A percentile compares a stretch with the other conserved stretches of the same genome.
Evolutionary conservation across 208 protist species (phyloP).

Genomic region (Angomonas ambiguus): DNA sequence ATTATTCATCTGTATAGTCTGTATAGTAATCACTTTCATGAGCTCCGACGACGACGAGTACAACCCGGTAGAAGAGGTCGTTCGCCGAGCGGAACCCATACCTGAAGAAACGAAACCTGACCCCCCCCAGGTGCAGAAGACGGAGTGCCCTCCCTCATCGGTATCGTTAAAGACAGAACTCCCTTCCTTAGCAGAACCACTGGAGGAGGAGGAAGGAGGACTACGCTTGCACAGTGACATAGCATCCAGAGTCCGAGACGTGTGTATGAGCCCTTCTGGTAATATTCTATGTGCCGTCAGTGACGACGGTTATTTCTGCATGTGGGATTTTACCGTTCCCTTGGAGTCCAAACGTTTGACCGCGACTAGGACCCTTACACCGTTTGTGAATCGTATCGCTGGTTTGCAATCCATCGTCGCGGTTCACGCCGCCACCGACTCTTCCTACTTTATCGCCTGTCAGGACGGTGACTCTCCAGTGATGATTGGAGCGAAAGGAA

Average conservation of each 20-base stretch:
- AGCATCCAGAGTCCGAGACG: slow-evolving; percentile 51
- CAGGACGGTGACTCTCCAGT: slow-evolving; percentile 70
- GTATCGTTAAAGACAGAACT: too few relatives aligned
- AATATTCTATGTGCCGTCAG: slow-evolving; percentile 57
- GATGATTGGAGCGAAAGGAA: slow-evolving; percentile 45
- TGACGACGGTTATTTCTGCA: slow-evolving; percentile 66
- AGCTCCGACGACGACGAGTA: too few relatives aligned
- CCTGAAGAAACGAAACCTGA: too few relatives aligned
- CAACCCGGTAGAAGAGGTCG: too few relatives aligned
- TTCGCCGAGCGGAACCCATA: too few relatives aligned
- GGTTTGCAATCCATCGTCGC: slow-evolving; percentile 73
- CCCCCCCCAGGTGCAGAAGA: too few relatives aligned
- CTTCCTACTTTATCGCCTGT: slow-evolving; percentile 64
- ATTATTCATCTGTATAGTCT: too few relatives aligned
- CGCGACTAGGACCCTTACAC: slow-evolving; percentile 68
- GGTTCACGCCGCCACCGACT: slow-evolving; percentile 34
- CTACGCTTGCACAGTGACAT: slow-evolving; percentile 38
- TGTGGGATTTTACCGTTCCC: slow-evolving; percentile 65
- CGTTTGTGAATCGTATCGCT: slow-evolving; percentile 77
- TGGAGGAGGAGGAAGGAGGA: slow-evolving; percentile 4
- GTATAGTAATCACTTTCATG: too few relatives aligned
- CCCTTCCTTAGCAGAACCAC: too few relatives aligned
- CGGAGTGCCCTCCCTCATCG: too few relatives aligned
- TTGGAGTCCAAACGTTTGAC: slow-evolving; percentile 33
- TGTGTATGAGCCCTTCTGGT: slow-evolving; percentile 42